Base-by-base conservation (phyloP, 2,329 filamentous ascomycete genomes). In the Coleophoma crateriformis region DNA sequence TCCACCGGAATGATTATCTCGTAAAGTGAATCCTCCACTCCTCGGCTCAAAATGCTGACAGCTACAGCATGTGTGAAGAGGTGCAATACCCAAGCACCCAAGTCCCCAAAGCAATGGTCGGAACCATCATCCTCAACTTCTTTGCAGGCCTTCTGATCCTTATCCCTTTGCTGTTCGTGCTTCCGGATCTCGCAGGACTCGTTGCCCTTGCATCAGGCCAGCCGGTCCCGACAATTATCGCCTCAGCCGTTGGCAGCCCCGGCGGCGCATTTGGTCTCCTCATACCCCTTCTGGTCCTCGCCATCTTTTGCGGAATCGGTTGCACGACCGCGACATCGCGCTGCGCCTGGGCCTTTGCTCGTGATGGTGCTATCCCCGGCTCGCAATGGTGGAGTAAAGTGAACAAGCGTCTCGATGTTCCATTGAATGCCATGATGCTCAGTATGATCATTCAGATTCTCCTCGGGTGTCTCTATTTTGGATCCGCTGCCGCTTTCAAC, bases 1-100 rank as follows among this genome's bases (percentile, higher is more conserved):
- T 86, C 84, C 14, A 88, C 85, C 0, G 87, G 87, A 68, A 90
- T 90, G 86, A 85, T 90, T 51, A 85, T 89, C 64, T 86, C 82
- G 81, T 85, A 70, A 74, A 81, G 74, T 45, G 53, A n/a, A 32
- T 27, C 11, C 27, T 50, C 34, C 20, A 4, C 32, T 43, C n/a
- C 20, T 33, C 19, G 13, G 15, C 11, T 6, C 14, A 8, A 8
- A 12, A 7, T 13, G 20, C 46, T 47, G 45, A 46, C 17, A 44
- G 17, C n/a, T 85, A 79, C 54, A 88, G 53, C 27, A 55, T 55
- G 53, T 88, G 85, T 59, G 85, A 89, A 67, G 85, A 88, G 65
- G 84, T 87, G 12, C 73, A 77, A 61, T 70, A 81, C 44, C 85
- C 85, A 5, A 73, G 81, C 0, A 79, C 74, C 2, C 85, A 88